Evolutionary conservation across 257 asterid genomes (phyloP).

Genomic region (Solanum microdontum): DNA sequence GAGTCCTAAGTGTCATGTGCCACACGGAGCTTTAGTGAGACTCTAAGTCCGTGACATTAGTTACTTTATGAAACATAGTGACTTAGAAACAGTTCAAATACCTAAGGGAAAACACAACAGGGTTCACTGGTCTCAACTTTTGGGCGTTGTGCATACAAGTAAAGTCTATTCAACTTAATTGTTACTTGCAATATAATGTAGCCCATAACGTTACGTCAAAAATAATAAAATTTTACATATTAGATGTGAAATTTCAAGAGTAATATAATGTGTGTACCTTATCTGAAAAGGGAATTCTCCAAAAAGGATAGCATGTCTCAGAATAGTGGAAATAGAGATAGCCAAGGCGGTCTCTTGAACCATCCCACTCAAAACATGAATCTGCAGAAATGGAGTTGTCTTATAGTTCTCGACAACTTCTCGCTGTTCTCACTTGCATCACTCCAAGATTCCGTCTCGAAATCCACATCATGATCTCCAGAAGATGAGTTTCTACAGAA

Average conservation of each 20-base stretch:
- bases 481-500: background rate
- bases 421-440: constrained; percentile 6
- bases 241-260: background rate
- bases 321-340: constrained; percentile 11
- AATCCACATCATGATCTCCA: background rate
- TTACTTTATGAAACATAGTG: too few relatives aligned
- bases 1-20: too few relatives aligned
- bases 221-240: background rate
- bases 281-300: constrained; percentile 14
- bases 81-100: too few relatives aligned
- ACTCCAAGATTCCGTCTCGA: constrained; percentile 4
- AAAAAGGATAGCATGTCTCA: constrained; percentile 12
- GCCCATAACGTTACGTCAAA: background rate
- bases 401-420: constrained; percentile 8
- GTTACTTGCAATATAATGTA: too few relatives aligned
- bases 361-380: background rate
- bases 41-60: too few relatives aligned
- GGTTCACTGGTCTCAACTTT: too few relatives aligned
- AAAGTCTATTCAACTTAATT: too few relatives aligned
- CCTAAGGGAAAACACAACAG: too few relatives aligned
- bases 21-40: too few relatives aligned
- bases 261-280: constrained; percentile 6
- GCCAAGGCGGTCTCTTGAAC: constrained; percentile 7
- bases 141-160: too few relatives aligned
- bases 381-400: constrained; percentile 9